Conservation (phyloP, 2,329 filamentous ascomycete genomes). For the Aspergillus aculeatinus region DNA sequence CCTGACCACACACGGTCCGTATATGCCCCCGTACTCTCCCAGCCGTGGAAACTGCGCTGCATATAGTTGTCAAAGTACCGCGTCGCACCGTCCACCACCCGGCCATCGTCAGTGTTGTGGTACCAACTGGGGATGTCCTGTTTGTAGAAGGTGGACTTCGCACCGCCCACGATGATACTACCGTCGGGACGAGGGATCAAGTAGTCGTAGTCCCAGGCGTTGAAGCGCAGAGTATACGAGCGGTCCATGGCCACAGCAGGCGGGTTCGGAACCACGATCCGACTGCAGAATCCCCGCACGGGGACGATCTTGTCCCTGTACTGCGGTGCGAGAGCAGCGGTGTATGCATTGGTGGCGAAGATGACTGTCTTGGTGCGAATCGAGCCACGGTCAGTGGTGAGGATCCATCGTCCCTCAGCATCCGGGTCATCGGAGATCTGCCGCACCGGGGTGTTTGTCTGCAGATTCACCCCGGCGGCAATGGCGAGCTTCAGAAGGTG, state of each 20-base stretch:
- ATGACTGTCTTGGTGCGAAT: constrained; percentile 65
- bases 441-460: constrained; percentile 52
- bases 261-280: constrained; percentile 28
- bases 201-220: constrained; percentile 61
- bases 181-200: constrained; percentile 60
- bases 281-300: constrained; percentile 58
- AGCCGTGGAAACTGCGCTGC: constrained; percentile 38
- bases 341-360: constrained; percentile 82
- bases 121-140: constrained; percentile 45
- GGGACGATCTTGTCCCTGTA: constrained; percentile 74
- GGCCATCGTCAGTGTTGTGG: constrained; percentile 46
- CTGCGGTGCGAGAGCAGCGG: constrained; percentile 68
- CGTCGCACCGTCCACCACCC: constrained; percentile 48
- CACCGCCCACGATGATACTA: constrained; percentile 63
- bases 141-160: constrained; percentile 46
- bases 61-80: constrained; percentile 42
- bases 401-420: constrained; percentile 51
- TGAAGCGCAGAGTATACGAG: constrained; percentile 64
- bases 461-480: constrained; percentile 50
- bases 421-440: constrained; percentile 26
- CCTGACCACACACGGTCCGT: constrained; percentile 38
- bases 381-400: constrained; percentile 68
- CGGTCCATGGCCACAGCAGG: constrained; percentile 30
- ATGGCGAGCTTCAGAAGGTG: constrained; percentile 65
- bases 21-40: constrained; percentile 35